Conservation (phyloP, 495 filamentous ascomycete genomes). For the Hyaloscypha variabilis region DNA sequence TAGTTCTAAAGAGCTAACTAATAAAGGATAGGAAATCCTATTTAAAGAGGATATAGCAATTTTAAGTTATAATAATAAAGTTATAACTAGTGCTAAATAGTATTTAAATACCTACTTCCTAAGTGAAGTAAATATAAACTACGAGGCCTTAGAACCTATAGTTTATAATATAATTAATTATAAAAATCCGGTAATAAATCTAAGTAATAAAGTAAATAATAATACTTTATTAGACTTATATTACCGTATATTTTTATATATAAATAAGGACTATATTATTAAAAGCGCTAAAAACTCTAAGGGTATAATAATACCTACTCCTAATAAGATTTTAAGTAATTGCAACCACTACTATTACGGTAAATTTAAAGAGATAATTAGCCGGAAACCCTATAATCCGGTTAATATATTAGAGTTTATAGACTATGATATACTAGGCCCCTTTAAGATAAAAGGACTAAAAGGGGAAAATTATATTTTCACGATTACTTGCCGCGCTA, state of each 20-base stretch:
- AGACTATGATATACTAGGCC: conserved; percentile 9
- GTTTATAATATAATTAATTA: no score
- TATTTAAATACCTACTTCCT: conserved; percentile 14
- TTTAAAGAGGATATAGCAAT: conserved; percentile 7
- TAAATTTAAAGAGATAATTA: no score
- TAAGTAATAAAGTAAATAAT: no score
- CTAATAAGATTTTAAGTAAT: conserved; percentile 7
- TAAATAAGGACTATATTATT: conserved; percentile 15
- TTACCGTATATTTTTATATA: not conserved
- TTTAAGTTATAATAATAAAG: not conserved
- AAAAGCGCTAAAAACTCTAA: conserved; percentile 2
- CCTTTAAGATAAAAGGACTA: conserved; percentile 7
- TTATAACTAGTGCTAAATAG: conserved; percentile 11
- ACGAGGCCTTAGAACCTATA: no score
- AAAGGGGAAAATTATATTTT: conserved; percentile 9
- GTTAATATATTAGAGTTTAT: not conserved
- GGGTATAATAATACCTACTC: not conserved
- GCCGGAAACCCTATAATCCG: no score
- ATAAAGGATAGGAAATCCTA: conserved; percentile 9
- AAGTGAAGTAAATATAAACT: no score
- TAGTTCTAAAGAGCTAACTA: conserved; percentile 17
- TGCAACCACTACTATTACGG: not conserved
- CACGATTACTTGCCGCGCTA: conserved; percentile 2
- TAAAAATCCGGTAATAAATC: not conserved
- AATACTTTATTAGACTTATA: conserved; percentile 6